These are phyloP conservation scores for Otatea glauca DNA, from an alignment of 176 grass and related monocot genomes.

Conservation along the genomic window DNA sequence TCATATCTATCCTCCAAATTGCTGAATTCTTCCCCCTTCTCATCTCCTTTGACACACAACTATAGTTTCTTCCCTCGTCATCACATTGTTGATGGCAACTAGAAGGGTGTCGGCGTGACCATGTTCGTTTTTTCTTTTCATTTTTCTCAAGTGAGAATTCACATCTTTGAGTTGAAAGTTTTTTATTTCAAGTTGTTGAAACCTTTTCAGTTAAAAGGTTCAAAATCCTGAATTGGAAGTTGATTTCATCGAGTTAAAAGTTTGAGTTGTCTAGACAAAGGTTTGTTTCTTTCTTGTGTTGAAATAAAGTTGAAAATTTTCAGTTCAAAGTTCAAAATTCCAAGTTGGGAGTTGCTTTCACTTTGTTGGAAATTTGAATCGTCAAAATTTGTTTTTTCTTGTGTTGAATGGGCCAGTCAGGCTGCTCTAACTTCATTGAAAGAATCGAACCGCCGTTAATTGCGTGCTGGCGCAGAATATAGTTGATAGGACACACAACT, in stretches of 20 bases:
- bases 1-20: not conserved
- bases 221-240: not conserved
- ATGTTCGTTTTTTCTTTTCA: not conserved
- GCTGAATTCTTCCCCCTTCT: not conserved
- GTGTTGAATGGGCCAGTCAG: not conserved
- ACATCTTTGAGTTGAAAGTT: not conserved
- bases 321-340: not conserved
- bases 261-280: not conserved
- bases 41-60: rapidly evolving
- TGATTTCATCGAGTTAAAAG: not conserved
- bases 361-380: not conserved
- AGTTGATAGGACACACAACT: too few relatives aligned
- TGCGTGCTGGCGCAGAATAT: too few relatives aligned
- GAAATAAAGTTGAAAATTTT: not conserved
- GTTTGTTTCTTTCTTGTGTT: not conserved
- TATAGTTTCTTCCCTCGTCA: not conserved
- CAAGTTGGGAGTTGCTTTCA: not conserved
- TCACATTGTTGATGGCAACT: rapidly evolving
- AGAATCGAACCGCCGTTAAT: too few relatives aligned
- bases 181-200: not conserved
- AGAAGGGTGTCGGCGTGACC: not conserved
- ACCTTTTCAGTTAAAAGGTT: not conserved
- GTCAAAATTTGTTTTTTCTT: not conserved
- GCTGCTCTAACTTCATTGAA: too few relatives aligned
- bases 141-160: not conserved